phyloP scores from a whole-genome alignment of 192 early-diverging fungal genomes.

The Phlyctochytrium planicorne region DNA sequence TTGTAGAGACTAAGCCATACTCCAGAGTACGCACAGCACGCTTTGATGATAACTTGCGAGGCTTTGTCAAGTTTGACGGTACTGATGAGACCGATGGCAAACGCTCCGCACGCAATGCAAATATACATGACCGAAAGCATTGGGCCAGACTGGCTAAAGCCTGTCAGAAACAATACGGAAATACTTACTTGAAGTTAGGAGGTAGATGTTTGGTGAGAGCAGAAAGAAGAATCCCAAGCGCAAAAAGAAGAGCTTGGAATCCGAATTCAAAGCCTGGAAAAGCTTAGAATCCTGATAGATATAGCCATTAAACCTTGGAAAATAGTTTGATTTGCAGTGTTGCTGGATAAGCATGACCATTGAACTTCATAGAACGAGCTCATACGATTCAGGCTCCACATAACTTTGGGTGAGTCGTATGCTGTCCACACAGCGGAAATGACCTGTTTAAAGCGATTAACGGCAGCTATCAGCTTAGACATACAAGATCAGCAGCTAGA shows the following conservation, averaged over 20 bases:
- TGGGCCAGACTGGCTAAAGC: not conserved
- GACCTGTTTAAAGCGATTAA: not conserved
- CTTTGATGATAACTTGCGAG: not conserved
- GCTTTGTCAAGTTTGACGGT: not conserved
- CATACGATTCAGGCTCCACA: not conserved
- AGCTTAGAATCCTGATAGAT: not conserved
- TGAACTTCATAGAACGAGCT: not conserved
- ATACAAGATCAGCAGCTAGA: not conserved
- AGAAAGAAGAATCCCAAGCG: not conserved
- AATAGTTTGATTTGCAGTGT: not conserved
- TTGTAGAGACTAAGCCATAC: not conserved
- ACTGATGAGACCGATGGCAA: not conserved
- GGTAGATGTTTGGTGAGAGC: not conserved
- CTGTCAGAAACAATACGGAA: too few relatives aligned
- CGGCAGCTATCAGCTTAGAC: not conserved
- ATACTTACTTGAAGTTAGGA: not conserved
- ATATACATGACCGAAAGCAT: not conserved
- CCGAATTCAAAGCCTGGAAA: not conserved
- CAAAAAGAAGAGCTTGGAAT: not conserved
- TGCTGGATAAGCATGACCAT: not conserved
- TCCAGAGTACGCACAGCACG: not conserved
- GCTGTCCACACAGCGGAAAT: not conserved
- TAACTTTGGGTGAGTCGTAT: not conserved
- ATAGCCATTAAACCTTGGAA: too few relatives aligned
- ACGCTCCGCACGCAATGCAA: not conserved